phyloP scores from a whole-genome alignment of 2,329 filamentous ascomycete species.

The Paracoccidioides lutzii region DNA sequence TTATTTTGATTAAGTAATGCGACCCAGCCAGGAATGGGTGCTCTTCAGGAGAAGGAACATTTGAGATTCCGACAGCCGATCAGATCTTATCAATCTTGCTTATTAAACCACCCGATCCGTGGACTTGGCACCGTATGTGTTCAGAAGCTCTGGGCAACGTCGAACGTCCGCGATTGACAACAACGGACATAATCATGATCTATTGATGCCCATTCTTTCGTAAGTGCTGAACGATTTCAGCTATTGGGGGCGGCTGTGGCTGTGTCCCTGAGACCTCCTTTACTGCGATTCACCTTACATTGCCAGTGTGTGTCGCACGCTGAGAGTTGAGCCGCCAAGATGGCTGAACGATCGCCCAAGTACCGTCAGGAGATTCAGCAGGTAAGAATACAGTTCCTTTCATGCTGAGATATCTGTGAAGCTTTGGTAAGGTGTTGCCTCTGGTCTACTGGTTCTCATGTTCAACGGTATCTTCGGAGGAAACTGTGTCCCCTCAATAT shows the following conservation, averaged over 20 bases:
- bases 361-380: conserved; percentile 98
- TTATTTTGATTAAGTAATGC: too few relatives aligned
- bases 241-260: background rate
- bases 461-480: background rate
- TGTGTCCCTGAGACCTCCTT: background rate
- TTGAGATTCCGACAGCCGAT: background rate
- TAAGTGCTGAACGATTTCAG: background rate
- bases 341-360: conserved; percentile 68
- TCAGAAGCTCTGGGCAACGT: too few relatives aligned
- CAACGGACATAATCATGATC: too few relatives aligned
- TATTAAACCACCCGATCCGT: background rate
- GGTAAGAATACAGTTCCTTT: conserved; percentile 41
- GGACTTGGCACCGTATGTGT: background rate
- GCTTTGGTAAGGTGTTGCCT: background rate
- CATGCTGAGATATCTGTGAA: background rate
- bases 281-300: background rate
- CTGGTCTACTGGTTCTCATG: background rate
- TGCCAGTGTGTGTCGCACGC: background rate
- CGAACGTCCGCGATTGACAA: too few relatives aligned
- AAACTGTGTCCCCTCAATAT: background rate
- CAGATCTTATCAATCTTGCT: background rate
- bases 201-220: background rate
- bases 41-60: background rate
- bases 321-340: conserved; percentile 29
- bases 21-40: background rate